Percentiles rank a stretch among this genome's conserved stretches.
These are phyloP conservation scores for Apostasia shenzhenica DNA, from an alignment of 106 monocot genomes.

Conservation along the genomic window DNA sequence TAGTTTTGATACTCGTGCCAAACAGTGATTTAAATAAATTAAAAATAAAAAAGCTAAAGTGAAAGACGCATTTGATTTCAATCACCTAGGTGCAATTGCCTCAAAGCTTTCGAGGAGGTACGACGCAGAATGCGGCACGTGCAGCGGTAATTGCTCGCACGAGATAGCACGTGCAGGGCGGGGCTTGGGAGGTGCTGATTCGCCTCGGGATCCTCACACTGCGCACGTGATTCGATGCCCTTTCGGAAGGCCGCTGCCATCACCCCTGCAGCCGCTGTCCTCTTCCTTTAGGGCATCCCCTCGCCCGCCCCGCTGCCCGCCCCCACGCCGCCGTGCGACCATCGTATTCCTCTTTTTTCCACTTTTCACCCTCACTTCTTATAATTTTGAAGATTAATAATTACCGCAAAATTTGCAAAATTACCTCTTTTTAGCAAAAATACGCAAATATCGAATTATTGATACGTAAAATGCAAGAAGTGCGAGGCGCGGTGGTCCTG, in stretches of 20 bases:
- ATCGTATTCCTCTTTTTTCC: neutral
- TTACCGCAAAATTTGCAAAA: too few species aligned
- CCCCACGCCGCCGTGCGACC: constrained; percentile 2
- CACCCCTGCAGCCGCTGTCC: constrained; percentile 7
- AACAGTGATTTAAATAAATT: too few species aligned
- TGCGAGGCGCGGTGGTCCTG: constrained; percentile 12
- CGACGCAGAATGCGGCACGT: constrained; percentile 26
- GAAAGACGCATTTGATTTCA: too few species aligned
- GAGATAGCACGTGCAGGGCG: constrained; percentile 43
- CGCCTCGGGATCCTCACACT: constrained; percentile 47
- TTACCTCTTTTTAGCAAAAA: too few species aligned
- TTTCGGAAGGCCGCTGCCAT: neutral
- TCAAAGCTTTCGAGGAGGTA: too few species aligned
- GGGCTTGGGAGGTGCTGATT: constrained; percentile 1
- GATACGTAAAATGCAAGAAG: neutral
- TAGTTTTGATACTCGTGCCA: too few species aligned
- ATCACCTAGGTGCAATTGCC: too few species aligned
- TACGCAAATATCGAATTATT: neutral
- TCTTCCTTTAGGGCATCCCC: constrained; percentile 6
- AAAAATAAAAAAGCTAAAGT: too few species aligned
- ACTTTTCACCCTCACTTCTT: neutral
- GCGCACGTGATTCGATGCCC: constrained; percentile 68
- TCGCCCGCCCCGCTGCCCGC: neutral
- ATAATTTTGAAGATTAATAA: too few species aligned
- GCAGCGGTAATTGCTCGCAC: constrained; percentile 26